phyloP scores from a whole-genome alignment of 2,329 filamentous ascomycete genomes.

The Trichophyton mentagrophytes region DNA sequence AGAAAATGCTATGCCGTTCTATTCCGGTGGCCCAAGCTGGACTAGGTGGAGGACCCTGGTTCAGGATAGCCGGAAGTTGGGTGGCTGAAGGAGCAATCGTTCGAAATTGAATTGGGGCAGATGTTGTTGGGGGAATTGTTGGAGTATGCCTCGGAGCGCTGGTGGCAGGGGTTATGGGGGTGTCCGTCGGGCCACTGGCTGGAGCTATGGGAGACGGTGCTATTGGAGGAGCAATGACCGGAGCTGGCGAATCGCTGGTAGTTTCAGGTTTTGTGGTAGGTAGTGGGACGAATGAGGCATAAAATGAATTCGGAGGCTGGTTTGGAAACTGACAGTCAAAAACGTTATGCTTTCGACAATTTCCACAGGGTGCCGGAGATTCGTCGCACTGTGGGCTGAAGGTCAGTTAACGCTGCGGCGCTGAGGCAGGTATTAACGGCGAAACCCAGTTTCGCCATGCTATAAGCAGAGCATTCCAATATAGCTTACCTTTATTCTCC shows the following conservation, averaged over 20 bases:
- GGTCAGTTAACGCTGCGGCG: background rate
- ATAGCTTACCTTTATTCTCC: constrained; percentile 24
- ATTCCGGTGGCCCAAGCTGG: constrained; percentile 4
- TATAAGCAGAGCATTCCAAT: background rate
- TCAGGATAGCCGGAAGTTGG: constrained; percentile 6
- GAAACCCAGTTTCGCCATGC: background rate
- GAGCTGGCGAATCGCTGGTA: background rate
- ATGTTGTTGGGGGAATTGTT: background rate
- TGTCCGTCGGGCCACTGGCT: background rate
- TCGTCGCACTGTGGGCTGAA: constrained; percentile 16
- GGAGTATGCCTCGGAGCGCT: constrained; percentile 2
- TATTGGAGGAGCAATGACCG: background rate
- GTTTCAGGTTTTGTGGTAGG: background rate
- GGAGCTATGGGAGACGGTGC: background rate
- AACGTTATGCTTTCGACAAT: constrained; percentile 18
- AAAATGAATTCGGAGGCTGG: constrained; percentile 4
- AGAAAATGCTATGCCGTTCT: constrained; percentile 15
- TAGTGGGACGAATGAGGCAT: background rate
- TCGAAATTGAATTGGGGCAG: background rate
- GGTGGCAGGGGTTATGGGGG: background rate
- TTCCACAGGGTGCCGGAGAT: constrained; percentile 16
- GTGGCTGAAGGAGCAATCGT: constrained; percentile 1
- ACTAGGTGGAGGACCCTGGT: background rate
- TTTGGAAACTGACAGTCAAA: constrained; percentile 16
- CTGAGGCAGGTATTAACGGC: background rate